Percentiles rank a stretch among this genome's conserved stretches.
Evolutionary conservation across 1,139 yeast genomes (phyloP).

Genomic region (Pichia sp.): DNA sequence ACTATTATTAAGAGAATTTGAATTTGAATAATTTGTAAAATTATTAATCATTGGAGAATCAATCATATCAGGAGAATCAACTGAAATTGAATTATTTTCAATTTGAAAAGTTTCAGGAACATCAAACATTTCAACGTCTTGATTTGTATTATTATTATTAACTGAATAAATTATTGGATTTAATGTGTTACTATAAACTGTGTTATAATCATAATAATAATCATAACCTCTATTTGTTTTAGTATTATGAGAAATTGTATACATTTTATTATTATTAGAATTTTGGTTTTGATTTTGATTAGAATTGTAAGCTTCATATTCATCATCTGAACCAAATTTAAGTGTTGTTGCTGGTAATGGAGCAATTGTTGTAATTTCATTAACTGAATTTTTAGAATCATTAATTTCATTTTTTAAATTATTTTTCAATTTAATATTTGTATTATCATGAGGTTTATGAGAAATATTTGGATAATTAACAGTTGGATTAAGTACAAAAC

Average conservation of each 20-base stretch:
- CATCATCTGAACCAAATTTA: slow-evolving; percentile 74
- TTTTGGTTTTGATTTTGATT: slow-evolving; percentile 31
- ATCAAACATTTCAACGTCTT: slow-evolving; percentile 29
- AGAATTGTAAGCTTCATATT: slow-evolving; percentile 36
- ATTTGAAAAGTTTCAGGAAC: slow-evolving; percentile 29
- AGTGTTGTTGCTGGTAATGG: slow-evolving; percentile 75
- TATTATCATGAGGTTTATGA: slow-evolving; percentile 21
- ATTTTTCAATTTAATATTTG: no score
- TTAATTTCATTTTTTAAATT: background rate
- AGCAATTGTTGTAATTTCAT: slow-evolving; percentile 54
- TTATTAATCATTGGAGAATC: slow-evolving; percentile 1
- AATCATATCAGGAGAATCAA: background rate
- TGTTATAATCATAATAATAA: slow-evolving; percentile 80
- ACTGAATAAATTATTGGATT: slow-evolving; percentile 21
- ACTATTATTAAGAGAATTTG: slow-evolving; percentile 1
- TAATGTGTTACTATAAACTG: slow-evolving; percentile 47
- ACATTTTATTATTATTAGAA: slow-evolving; percentile 16
- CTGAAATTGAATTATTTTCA: slow-evolving; percentile 17
- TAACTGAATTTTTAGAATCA: slow-evolving; percentile 6
- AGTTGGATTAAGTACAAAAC: slow-evolving; percentile 24
- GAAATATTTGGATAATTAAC: slow-evolving; percentile 19
- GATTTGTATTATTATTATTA: slow-evolving; percentile 13
- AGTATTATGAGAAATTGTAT: slow-evolving; percentile 70
- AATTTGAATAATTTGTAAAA: background rate
- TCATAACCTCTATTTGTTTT: slow-evolving; percentile 73